These are phyloP conservation scores for Priceomyces medius DNA, from an alignment of 805 yeast genomes.

Conservation along the genomic window DNA sequence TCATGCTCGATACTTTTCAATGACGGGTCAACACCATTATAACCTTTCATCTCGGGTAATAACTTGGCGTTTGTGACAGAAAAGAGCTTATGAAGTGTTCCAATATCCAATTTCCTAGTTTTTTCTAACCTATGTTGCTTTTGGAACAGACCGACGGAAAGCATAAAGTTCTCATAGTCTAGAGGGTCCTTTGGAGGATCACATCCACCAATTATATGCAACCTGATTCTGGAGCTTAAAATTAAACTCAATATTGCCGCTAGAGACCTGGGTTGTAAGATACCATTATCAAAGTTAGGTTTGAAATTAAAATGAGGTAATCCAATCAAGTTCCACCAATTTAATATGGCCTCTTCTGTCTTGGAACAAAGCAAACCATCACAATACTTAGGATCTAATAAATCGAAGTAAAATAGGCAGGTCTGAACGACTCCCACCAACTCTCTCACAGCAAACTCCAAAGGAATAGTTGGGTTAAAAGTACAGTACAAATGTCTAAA, in stretches of 20 bases:
- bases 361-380: constrained; percentile 84
- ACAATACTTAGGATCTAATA: constrained; percentile 64
- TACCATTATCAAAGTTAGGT: constrained; percentile 50
- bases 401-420: constrained; percentile 71
- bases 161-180: constrained; percentile 66
- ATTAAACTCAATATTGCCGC: constrained; percentile 80
- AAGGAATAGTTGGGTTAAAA: constrained; percentile 47
- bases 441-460: constrained; percentile 68
- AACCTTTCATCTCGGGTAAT: constrained; percentile 21
- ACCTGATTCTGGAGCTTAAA: constrained; percentile 64
- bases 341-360: constrained; percentile 66
- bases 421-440: constrained; percentile 73
- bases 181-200: constrained; percentile 82
- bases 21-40: constrained; percentile 3
- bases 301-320: constrained; percentile 41
- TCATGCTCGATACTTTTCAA: neutral
- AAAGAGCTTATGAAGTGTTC: constrained; percentile 45
- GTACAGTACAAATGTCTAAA: constrained; percentile 73
- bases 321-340: constrained; percentile 86
- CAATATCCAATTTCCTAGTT: constrained; percentile 54
- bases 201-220: constrained; percentile 34
- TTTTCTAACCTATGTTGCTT: constrained; percentile 57
- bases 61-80: constrained; percentile 33
- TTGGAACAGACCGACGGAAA: constrained; percentile 75
- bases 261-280: constrained; percentile 64